Base-by-base conservation (phyloP, 202 grass and related monocot genomes). In the Brachypodium distachyon region DNA sequence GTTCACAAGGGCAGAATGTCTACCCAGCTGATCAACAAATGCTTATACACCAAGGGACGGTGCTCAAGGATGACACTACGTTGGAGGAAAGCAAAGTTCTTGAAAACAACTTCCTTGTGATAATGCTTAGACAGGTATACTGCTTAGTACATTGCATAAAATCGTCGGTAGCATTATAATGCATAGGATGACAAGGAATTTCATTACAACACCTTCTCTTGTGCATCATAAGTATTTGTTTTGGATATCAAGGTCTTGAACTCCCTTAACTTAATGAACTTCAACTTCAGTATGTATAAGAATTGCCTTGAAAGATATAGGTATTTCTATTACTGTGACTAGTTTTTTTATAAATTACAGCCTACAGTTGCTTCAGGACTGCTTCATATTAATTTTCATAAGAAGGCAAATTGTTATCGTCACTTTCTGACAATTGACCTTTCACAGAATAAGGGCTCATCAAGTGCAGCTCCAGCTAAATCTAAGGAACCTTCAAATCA, bases 51-150 rank as follows among this genome's bases (percentile, higher is more conserved):
- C 87, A 90, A 84, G 95, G 91, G 48, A 74, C 74, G 65, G 80
- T 94, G 70, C 81, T 98, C 11, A 94, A 92, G 55, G 91, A 98
- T 51, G 89, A 90, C 19, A 85, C 87, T 6, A 87, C 91, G 13
- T 58, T 98, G 87, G 91, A 89, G 25, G 88, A 98, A 53, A 98
- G 91, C 76, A 87, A 88, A 83, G 78, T 98, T 74, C 17, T 60
- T 57, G 91, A 94, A 77, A 80, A 86, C 50, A 88, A 82, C 75
- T 90, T 98, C 29, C 82, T 98, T 23, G 95, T 98, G 56, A 87
- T 98, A 74, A 98, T 98, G 95, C 78, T 94, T 66, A 84, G 78
- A 65, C 87, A 92, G 89, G 95, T 98, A 78, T 81, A 55, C 36
- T 81, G 66, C 27, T 68, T 58, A 41, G 48, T 62, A 54, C 7